Percentiles rank a stretch among this genome's conserved stretches.
phyloP scores from a whole-genome alignment of 2,329 filamentous ascomycete species.

The Colletotrichum phormii region DNA sequence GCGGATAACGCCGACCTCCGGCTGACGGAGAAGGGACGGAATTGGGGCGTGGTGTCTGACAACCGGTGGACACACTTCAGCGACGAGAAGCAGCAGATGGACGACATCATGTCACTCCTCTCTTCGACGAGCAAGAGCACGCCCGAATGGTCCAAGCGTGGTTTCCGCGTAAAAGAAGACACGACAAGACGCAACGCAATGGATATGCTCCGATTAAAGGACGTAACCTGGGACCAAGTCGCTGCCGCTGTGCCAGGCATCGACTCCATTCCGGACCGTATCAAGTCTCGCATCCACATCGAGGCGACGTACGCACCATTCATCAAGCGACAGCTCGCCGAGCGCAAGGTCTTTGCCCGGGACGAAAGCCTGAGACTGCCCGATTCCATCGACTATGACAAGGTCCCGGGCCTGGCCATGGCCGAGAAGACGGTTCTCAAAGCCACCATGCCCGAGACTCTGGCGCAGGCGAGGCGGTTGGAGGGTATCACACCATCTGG shows the following conservation, averaged over 20 bases:
- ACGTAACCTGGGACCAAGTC: conserved; percentile 69
- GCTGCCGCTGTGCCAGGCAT: conserved; percentile 68
- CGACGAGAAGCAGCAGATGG: conserved; percentile 74
- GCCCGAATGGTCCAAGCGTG: conserved; percentile 74
- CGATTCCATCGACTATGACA: conserved; percentile 78
- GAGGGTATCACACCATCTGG: conserved; percentile 80
- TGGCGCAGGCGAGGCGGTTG: conserved; percentile 88
- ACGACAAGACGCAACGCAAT: conserved; percentile 77
- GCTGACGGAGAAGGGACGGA: conserved; percentile 81
- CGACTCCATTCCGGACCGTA: conserved; percentile 62
- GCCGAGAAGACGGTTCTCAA: conserved; percentile 82
- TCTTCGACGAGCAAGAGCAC: conserved; percentile 67
- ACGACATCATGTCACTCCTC: conserved; percentile 72
- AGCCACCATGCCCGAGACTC: conserved; percentile 79
- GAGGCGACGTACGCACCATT: conserved; percentile 91
- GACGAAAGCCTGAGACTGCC: conserved; percentile 84
- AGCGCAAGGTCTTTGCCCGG: conserved; percentile 74
- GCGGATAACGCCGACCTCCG: conserved; percentile 94
- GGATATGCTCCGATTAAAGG: conserved; percentile 80
- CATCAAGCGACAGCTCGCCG: conserved; percentile 76
- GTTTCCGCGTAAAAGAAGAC: conserved; percentile 77
- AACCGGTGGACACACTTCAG: conserved; percentile 79
- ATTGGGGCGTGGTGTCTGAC: conserved; percentile 83
- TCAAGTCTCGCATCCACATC: conserved; percentile 79
- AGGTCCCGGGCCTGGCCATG: conserved; percentile 78